phyloP scores from a whole-genome alignment of 176 grass and related monocot species.

The Oryza glumipatula region DNA sequence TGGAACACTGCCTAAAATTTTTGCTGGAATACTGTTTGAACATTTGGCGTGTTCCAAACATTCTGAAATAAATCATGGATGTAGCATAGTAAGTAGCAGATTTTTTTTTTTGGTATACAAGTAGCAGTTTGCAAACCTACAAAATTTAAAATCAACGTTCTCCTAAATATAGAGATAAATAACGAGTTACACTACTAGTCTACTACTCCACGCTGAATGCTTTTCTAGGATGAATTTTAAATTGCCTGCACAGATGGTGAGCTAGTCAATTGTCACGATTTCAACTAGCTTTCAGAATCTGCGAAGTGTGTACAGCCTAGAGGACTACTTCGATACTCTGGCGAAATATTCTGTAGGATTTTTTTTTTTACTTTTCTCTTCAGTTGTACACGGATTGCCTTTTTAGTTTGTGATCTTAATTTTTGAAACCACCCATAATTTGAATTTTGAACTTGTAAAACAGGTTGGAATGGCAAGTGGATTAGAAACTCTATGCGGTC shows the following conservation, averaged over 20 bases:
- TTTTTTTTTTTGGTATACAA: neutral
- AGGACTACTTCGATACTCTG: neutral
- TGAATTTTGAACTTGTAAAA: slow-evolving; percentile 28
- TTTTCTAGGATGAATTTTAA: neutral
- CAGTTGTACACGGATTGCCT: neutral
- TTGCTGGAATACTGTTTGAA: too few relatives aligned
- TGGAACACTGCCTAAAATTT: neutral
- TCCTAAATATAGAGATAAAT: neutral
- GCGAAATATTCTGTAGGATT: neutral
- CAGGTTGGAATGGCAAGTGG: slow-evolving; percentile 92
- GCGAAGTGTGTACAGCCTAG: neutral
- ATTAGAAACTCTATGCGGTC: slow-evolving; percentile 83
- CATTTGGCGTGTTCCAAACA: neutral
- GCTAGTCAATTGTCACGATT: neutral
- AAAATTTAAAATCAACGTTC: neutral
- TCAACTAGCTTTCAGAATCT: neutral
- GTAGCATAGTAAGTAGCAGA: neutral
- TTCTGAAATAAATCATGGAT: neutral
- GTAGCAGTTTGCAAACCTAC: neutral
- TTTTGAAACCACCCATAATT: neutral
- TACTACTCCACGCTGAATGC: neutral
- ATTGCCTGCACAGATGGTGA: neutral
- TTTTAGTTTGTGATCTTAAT: neutral
- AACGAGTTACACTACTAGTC: neutral
- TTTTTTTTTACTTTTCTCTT: neutral